Evolutionary conservation across 768 basidiomycete species (phyloP).

Genomic region (Agrocybe praecox): DNA sequence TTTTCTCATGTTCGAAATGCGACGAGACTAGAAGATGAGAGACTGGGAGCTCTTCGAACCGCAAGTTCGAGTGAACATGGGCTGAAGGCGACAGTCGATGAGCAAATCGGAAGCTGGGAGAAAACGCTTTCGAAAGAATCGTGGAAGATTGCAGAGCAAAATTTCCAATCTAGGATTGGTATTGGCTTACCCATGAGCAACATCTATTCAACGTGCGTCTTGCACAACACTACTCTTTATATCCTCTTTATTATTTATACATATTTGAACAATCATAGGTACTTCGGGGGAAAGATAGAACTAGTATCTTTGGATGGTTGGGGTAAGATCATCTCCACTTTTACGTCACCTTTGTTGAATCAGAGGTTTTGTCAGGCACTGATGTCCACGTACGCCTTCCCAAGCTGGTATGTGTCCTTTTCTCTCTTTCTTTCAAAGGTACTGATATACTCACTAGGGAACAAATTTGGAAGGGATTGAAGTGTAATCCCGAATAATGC

Average conservation of each 20-base stretch:
- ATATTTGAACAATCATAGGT: constrained; percentile 41
- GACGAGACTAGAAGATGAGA: constrained; percentile 63
- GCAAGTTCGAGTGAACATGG: constrained; percentile 63
- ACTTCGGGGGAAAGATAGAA: constrained; percentile 82
- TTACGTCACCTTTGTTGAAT: not conserved
- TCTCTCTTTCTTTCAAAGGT: not conserved
- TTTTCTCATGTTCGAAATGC: constrained; percentile 87
- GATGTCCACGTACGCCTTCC: constrained; percentile 84
- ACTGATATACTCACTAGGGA: constrained; percentile 47
- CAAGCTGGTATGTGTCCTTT: constrained; percentile 59
- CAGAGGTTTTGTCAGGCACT: constrained; percentile 55
- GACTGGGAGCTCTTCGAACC: constrained; percentile 67
- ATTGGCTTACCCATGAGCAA: constrained; percentile 90
- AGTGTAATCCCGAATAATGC: constrained; percentile 38
- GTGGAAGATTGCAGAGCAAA: constrained; percentile 44
- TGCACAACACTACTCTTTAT: not conserved
- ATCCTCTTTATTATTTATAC: not conserved
- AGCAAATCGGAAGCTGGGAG: constrained; percentile 66
- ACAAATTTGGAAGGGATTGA: constrained; percentile 87
- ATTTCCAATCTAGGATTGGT: constrained; percentile 65
- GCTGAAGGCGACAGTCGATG: constrained; percentile 76
- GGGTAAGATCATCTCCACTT: constrained; percentile 49
- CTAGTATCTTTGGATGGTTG: constrained; percentile 82
- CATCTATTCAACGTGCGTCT: constrained; percentile 72
- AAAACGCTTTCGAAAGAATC: constrained; percentile 29